A percentile compares a stretch with the other conserved stretches of the same genome.
Evolutionary conservation across 2,329 filamentous ascomycete genomes (phyloP).

Genomic region (Xylaria sp.): DNA sequence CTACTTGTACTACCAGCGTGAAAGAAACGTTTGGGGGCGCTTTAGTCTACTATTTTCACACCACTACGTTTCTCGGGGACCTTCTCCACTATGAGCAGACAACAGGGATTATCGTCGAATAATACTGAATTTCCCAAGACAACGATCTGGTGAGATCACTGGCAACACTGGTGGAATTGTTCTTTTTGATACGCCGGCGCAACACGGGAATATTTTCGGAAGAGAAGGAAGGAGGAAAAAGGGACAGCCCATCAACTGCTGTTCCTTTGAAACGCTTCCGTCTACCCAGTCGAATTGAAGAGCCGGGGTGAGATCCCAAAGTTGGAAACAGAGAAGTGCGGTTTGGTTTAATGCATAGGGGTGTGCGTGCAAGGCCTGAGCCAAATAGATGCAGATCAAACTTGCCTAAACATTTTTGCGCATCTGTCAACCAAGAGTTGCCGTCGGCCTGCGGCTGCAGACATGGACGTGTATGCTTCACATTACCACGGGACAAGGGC

Average conservation of each 20-base stretch:
- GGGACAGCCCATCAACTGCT: not conserved
- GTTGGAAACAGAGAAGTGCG: not conserved
- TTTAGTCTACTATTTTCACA: slow-evolving; percentile 15
- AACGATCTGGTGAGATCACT: too few species aligned
- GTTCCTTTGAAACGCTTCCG: slow-evolving; percentile 20
- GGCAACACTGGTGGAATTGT: too few species aligned
- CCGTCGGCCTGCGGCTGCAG: slow-evolving; percentile 12
- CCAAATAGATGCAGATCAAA: slow-evolving; percentile 17
- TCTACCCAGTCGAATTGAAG: slow-evolving; percentile 3
- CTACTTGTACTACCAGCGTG: not conserved
- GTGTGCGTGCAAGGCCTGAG: not conserved
- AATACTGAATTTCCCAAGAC: slow-evolving; percentile 4
- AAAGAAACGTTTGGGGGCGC: not conserved
- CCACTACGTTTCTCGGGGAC: slow-evolving; percentile 5
- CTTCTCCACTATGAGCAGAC: not conserved
- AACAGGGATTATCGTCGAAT: not conserved
- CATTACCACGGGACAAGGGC: not conserved
- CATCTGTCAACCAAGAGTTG: slow-evolving; percentile 16
- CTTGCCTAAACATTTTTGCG: slow-evolving; percentile 7
- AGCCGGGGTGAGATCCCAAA: not conserved
- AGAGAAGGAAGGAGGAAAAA: not conserved
- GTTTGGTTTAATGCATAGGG: not conserved
- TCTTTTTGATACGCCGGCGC: slow-evolving; percentile 4
- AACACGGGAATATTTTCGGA: not conserved
- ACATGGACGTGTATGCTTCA: not conserved